Evolutionary conservation across 1,139 yeast species (phyloP).

Genomic region (Cylindricascospora bacillispora): DNA sequence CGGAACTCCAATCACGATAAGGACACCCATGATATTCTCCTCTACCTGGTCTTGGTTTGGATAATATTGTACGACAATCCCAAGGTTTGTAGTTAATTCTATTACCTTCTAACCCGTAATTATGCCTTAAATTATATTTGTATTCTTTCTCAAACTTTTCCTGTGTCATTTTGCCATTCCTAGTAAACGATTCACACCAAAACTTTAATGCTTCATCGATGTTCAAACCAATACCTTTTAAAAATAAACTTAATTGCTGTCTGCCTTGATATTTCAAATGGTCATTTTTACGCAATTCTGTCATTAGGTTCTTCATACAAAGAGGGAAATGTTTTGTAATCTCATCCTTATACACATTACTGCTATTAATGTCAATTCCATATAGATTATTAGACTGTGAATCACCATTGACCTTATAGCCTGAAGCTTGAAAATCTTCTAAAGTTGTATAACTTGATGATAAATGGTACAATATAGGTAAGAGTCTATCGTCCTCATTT

Average conservation of each 20-base stretch:
- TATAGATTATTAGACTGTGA: conserved; percentile 22
- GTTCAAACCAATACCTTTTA: conserved; percentile 78
- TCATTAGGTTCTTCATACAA: conserved; percentile 63
- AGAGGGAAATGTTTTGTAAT: conserved; percentile 64
- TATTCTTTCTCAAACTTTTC: conserved; percentile 84
- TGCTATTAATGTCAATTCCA: conserved; percentile 41
- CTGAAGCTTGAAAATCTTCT: conserved; percentile 30
- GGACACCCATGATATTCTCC: conserved; percentile 90
- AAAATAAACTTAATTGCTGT: conserved; percentile 70
- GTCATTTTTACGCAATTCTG: conserved; percentile 42
- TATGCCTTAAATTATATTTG: conserved; percentile 74
- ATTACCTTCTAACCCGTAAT: conserved; percentile 85
- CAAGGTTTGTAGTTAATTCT: conserved; percentile 75
- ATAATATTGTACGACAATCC: conserved; percentile 68
- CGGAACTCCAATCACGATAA: conserved; percentile 59
- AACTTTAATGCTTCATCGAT: conserved; percentile 81
- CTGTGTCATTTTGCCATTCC: conserved; percentile 39
- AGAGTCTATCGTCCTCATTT: conserved; percentile 82
- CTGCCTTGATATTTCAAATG: conserved; percentile 79
- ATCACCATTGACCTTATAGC: conserved; percentile 24
- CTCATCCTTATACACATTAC: conserved; percentile 42
- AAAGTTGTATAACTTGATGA: conserved; percentile 58
- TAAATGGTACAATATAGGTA: conserved; percentile 71
- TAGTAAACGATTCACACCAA: conserved; percentile 63
- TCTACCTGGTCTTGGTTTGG: conserved; percentile 58